Evolutionary conservation across 805 yeast species (phyloP), one percentile per base, ranked within the genome.

Genomic region (Teunomyces pallodes): DNA sequence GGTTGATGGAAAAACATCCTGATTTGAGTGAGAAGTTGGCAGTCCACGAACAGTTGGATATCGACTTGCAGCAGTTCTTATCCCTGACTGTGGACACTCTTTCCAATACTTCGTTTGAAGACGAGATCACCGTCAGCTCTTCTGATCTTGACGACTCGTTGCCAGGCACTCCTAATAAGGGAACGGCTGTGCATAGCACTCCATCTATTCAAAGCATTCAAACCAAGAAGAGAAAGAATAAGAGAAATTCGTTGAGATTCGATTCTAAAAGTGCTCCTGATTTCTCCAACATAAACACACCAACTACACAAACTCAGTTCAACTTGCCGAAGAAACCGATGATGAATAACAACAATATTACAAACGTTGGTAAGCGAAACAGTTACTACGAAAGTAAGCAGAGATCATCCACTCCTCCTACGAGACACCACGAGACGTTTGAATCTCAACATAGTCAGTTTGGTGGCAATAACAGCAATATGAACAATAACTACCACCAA

Each of bases 51-150:
- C 57, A 62, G 30, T 51, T 57, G 16, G 64, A 64, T 8, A 52
- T 73, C 28, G 70, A 73, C 45, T 51, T 73, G 39, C 71, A 67
- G 27, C 67, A 61, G 14, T 49, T 73, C 27, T 61, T 72, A 41
- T 55, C 48, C 35, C 74, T 71, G 36, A 55, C 72, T 2, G 64
- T 57, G 42, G 70, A 66, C 33, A 56, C 67, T 4, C 57, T 71
- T 41, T 58, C 64, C 20, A 62, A 56, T 36, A 50, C 59, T 9
- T 61, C 70, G 9, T 65, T 66, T 55, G 72, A 67, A 46, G 72
- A 68, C 43, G 73, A 66, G 27, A 63, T 61, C 4, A 63, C 67
- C 30, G 54, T 60, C 14, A 55, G 49, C 42, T 48, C 59, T 4
- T 59, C 61, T 2, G 54, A 53, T 10, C 29, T 42, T 8, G 31